These are phyloP conservation scores for Ceratocystis cacaofunesta DNA, from an alignment of 2,329 filamentous ascomycete genomes.

Conservation along the genomic window DNA sequence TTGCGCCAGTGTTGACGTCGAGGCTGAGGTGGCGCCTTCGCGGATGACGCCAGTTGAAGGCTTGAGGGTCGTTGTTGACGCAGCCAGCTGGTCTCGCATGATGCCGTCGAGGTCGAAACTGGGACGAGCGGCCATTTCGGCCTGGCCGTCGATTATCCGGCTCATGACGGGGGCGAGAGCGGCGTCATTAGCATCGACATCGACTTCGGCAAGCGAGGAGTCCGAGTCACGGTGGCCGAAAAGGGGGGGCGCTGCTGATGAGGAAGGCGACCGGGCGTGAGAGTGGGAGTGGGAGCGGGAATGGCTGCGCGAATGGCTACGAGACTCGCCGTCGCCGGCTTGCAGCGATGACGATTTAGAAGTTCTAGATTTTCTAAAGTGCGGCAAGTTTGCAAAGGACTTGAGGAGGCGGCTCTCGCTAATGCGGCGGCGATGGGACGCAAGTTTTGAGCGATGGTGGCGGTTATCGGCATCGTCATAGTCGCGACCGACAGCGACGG, in stretches of 20 bases:
- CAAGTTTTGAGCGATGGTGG: neutral
- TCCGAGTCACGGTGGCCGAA: neutral
- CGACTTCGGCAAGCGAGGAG: conserved; percentile 18
- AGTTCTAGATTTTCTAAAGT: conserved; percentile 29
- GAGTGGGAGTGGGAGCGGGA: neutral
- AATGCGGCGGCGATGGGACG: conserved; percentile 22
- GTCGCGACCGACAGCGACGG: conserved; percentile 14
- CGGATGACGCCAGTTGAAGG: neutral
- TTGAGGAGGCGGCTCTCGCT: conserved; percentile 52
- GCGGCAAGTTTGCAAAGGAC: conserved; percentile 47
- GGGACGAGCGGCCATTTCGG: conserved; percentile 44
- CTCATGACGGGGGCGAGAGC: conserved; percentile 55
- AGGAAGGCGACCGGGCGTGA: neutral
- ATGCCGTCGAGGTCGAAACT: conserved; percentile 40
- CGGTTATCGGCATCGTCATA: neutral
- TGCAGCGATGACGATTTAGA: conserved; percentile 1
- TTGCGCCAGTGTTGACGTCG: conserved; percentile 45
- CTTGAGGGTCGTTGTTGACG: neutral
- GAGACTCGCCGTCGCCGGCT: neutral
- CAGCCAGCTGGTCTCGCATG: conserved; percentile 20
- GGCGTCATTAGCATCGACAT: conserved; percentile 8
- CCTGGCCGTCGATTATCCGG: conserved; percentile 59
- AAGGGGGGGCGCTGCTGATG: neutral
- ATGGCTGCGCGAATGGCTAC: neutral
- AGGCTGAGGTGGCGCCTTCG: neutral